These are phyloP conservation scores for Daldinia eschscholtzii DNA, from an alignment of 2,329 filamentous ascomycete genomes.

Conservation along the genomic window DNA sequence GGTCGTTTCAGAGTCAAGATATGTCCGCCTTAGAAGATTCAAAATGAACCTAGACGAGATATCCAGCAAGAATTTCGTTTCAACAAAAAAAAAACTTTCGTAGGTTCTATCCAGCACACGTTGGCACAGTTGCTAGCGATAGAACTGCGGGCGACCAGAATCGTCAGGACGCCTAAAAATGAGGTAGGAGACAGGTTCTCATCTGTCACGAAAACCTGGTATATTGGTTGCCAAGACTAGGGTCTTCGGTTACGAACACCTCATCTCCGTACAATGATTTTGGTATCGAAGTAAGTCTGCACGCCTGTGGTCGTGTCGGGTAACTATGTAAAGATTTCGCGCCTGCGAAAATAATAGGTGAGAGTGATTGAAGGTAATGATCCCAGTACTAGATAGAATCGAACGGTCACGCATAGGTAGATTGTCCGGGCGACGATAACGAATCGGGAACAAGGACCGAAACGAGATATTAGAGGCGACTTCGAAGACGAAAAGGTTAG, in stretches of 20 bases:
- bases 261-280: constrained; percentile 22
- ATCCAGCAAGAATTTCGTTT: constrained; percentile 9
- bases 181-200: background rate
- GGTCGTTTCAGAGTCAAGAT: background rate
- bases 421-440: constrained; percentile 22
- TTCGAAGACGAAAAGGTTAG: constrained; percentile 42
- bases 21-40: background rate
- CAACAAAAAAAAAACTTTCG: background rate
- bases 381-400: constrained; percentile 4
- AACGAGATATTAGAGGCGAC: constrained; percentile 35
- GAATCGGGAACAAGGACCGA: constrained; percentile 27
- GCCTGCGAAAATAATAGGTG: constrained; percentile 14
- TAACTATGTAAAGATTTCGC: constrained; percentile 15
- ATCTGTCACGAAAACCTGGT: constrained; percentile 5
- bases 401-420: constrained; percentile 11
- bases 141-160: background rate
- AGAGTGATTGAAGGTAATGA: constrained; percentile 2
- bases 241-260: constrained; percentile 8
- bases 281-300: constrained; percentile 15
- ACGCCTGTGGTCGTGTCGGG: constrained; percentile 2
- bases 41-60: background rate
- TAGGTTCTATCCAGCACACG: constrained; percentile 5
- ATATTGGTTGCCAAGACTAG: constrained; percentile 1
- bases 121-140: background rate
- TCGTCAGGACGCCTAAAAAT: background rate